Percentiles rank a stretch among this genome's conserved stretches.
phyloP scores from a whole-genome alignment of 2,329 filamentous ascomycete genomes.

The Verticillium albo-atrum region DNA sequence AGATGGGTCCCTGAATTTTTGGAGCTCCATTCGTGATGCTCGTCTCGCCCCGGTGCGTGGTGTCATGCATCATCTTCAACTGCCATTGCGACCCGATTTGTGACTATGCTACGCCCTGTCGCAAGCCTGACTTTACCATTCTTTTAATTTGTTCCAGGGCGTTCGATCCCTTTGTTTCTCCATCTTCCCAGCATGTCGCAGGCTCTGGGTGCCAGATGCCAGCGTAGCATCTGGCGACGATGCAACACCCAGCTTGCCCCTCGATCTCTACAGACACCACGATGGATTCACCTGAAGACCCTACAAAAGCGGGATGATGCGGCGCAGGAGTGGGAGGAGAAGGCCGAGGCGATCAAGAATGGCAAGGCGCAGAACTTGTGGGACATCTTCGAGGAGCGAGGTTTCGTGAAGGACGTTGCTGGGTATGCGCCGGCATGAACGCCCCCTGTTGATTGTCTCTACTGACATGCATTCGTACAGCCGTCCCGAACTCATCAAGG shows the following conservation, averaged over 20 bases:
- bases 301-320: conserved; percentile 38
- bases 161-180: background rate
- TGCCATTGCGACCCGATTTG: background rate
- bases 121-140: background rate
- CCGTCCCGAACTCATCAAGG: conserved; percentile 39
- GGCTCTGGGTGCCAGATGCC: conserved; percentile 6
- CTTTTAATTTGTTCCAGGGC: conserved; percentile 4
- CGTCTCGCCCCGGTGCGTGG: background rate
- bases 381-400: conserved; percentile 65
- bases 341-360: conserved; percentile 40
- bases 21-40: conserved; percentile 1
- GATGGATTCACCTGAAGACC: conserved; percentile 36
- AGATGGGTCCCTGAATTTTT: conserved; percentile 9
- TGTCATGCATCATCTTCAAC: background rate
- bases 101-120: background rate
- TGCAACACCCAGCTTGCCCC: conserved; percentile 3
- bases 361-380: conserved; percentile 53
- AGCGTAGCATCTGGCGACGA: conserved; percentile 7
- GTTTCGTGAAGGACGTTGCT: conserved; percentile 68
- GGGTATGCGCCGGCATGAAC: conserved; percentile 48
- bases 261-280: conserved; percentile 14
- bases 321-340: conserved; percentile 40
- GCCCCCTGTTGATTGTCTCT: background rate
- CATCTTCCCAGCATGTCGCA: conserved; percentile 4
- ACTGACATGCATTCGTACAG: background rate